phyloP scores from a whole-genome alignment of 148 eudicot genomes.

The Spergularia bocconei region DNA sequence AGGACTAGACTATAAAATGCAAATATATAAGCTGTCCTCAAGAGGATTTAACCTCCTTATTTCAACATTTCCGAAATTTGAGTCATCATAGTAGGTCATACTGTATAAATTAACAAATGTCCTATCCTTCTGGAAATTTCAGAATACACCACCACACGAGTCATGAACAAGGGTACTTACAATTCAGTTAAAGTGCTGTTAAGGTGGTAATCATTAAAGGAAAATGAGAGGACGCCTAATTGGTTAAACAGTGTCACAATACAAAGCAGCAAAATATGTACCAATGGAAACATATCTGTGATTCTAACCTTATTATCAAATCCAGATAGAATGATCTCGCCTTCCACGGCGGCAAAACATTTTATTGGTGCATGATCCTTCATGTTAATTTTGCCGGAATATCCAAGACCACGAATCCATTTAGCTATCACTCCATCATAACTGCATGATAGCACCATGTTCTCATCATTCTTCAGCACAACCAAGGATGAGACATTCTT shows the following conservation, averaged over 20 bases:
- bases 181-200: neutral
- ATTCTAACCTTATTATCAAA: constrained; percentile 75
- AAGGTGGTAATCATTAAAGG: neutral
- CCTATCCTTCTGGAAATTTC: too few relatives aligned
- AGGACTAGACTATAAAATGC: neutral
- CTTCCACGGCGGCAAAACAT: constrained; percentile 79
- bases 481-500: constrained; percentile 78
- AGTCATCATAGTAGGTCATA: neutral
- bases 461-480: constrained; percentile 52
- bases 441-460: constrained; percentile 69
- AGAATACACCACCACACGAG: too few relatives aligned
- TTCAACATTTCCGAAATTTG: neutral
- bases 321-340: constrained; percentile 76
- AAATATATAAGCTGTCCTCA: neutral
- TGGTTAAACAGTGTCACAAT: neutral
- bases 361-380: constrained; percentile 75
- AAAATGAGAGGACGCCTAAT: neutral
- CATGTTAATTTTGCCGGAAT: constrained; percentile 72
- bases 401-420: constrained; percentile 86
- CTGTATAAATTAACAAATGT: too few relatives aligned
- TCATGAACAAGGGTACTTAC: too few relatives aligned
- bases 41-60: neutral
- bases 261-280: neutral
- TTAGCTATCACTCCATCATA: constrained; percentile 85
- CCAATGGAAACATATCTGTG: neutral